Percentiles rank a stretch among this genome's conserved stretches.
Evolutionary conservation across 2,329 filamentous ascomycete genomes (phyloP).

Genomic region (Sphaceloma murrayae): DNA sequence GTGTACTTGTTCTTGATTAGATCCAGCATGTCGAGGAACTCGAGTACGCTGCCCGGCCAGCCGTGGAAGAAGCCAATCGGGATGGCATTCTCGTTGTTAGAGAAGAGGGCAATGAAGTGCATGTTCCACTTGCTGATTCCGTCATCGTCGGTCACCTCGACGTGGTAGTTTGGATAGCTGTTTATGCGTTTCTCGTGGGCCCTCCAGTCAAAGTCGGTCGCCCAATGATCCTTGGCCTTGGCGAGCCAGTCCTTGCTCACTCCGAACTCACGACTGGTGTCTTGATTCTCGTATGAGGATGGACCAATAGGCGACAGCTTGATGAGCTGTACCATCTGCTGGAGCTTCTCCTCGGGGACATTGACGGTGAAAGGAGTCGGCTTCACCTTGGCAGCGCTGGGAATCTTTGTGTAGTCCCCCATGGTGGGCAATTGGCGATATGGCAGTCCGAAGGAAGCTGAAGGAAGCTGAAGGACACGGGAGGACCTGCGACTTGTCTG

Average conservation of each 20-base stretch:
- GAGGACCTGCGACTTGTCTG: too few species aligned
- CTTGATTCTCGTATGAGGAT: conserved; percentile 40
- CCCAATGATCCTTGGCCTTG: conserved; percentile 30
- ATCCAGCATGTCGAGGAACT: conserved; percentile 46
- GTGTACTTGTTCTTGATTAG: conserved; percentile 41
- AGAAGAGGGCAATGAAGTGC: conserved; percentile 49
- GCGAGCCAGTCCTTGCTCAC: conserved; percentile 40
- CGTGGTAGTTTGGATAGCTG: conserved; percentile 42
- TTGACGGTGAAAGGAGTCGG: conserved; percentile 36
- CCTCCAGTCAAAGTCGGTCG: conserved; percentile 31
- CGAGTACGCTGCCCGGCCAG: conserved; percentile 46
- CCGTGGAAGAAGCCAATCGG: conserved; percentile 47
- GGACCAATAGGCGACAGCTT: conserved; percentile 42
- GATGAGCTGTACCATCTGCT: conserved; percentile 40
- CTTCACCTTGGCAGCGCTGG: conserved; percentile 30
- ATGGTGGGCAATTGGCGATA: conserved; percentile 17
- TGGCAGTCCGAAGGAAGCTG: too few species aligned
- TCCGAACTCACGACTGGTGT: conserved; percentile 37
- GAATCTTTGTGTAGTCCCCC: conserved; percentile 27
- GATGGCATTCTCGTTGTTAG: conserved; percentile 39
- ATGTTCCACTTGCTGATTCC: conserved; percentile 33
- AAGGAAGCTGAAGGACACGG: too few species aligned
- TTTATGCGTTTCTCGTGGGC: conserved; percentile 38
- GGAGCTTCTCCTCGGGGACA: conserved; percentile 36
- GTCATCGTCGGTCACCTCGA: conserved; percentile 34